phyloP scores from a whole-genome alignment of 106 monocot species.

The Dioscorea alata region DNA sequence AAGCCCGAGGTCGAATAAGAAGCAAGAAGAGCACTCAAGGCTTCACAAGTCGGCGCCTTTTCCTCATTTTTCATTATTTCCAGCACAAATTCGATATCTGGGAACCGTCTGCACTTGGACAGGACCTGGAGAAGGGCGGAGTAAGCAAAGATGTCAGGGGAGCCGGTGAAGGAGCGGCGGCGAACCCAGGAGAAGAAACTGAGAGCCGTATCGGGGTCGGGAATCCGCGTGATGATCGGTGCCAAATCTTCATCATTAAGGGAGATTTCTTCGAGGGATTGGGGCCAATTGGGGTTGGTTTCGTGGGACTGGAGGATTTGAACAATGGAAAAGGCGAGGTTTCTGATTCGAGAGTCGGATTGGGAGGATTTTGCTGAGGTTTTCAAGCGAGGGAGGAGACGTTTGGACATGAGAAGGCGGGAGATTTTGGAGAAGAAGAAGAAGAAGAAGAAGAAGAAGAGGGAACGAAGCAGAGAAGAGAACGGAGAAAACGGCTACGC shows the following conservation, averaged over 20 bases:
- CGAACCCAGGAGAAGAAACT: conserved; percentile 48
- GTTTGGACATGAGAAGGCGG: background rate
- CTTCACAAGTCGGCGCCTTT: conserved; percentile 31
- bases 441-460: background rate
- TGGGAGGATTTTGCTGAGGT: background rate
- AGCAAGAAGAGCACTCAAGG: conserved; percentile 34
- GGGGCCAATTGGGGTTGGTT: conserved; percentile 16
- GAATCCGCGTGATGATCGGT: conserved; percentile 33
- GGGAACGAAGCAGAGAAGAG: background rate
- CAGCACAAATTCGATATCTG: conserved; percentile 35
- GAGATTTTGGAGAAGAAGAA: background rate
- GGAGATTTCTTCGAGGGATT: conserved; percentile 13
- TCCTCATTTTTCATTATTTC: conserved; percentile 36
- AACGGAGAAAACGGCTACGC: background rate
- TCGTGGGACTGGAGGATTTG: conserved; percentile 1
- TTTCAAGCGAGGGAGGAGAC: background rate
- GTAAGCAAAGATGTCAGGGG: conserved; percentile 27
- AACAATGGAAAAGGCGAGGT: conserved; percentile 18
- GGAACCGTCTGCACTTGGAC: conserved; percentile 26
- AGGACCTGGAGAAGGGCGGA: conserved; percentile 50
- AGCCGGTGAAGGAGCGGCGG: conserved; percentile 5
- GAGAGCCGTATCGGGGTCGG: conserved; percentile 51
- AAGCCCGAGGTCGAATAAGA: conserved; percentile 39
- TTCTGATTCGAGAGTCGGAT: background rate
- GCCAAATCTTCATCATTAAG: conserved; percentile 16